A percentile compares a stretch with the other conserved stretches of the same genome.
Conservation (phyloP, 208 protist species). For the Leishmania tarentolae region DNA sequence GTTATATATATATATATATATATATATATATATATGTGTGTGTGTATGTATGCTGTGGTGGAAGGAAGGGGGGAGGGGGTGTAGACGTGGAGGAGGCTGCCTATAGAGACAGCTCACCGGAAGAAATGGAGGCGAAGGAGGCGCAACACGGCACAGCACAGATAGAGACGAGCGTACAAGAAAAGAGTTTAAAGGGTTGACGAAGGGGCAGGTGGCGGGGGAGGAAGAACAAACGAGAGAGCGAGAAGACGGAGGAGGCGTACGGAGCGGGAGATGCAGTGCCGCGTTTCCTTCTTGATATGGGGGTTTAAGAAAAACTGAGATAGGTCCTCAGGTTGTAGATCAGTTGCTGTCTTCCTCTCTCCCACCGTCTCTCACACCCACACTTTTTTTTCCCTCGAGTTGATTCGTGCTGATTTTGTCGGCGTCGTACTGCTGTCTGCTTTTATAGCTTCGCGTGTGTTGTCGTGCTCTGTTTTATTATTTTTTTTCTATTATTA, state of each 20-base stretch:
- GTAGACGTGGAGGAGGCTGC: not conserved
- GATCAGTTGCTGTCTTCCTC: no score
- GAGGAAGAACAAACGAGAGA: not conserved
- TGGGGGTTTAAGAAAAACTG: no score
- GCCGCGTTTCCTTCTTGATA: no score
- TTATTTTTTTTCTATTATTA: no score
- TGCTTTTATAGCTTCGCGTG: no score
- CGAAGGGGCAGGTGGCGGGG: not conserved
- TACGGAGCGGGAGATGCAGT: not conserved
- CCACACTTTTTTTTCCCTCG: no score
- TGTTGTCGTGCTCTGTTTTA: no score
- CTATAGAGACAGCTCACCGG: constrained; percentile 5
- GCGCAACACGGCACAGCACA: not conserved
- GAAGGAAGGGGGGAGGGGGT: not conserved
- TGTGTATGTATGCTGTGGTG: not conserved
- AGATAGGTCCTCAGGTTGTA: no score
- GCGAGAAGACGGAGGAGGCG: not conserved
- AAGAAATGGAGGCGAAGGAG: not conserved
- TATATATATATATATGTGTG: not conserved
- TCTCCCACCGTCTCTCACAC: no score
- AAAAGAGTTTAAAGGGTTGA: not conserved
- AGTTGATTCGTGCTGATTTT: no score
- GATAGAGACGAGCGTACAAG: not conserved
- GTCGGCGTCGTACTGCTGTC: no score
- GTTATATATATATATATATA: not conserved